A percentile compares a stretch with the other conserved stretches of the same genome.
Evolutionary conservation across 148 eudicot species (phyloP).

Genomic region (Agrostemma githago): DNA sequence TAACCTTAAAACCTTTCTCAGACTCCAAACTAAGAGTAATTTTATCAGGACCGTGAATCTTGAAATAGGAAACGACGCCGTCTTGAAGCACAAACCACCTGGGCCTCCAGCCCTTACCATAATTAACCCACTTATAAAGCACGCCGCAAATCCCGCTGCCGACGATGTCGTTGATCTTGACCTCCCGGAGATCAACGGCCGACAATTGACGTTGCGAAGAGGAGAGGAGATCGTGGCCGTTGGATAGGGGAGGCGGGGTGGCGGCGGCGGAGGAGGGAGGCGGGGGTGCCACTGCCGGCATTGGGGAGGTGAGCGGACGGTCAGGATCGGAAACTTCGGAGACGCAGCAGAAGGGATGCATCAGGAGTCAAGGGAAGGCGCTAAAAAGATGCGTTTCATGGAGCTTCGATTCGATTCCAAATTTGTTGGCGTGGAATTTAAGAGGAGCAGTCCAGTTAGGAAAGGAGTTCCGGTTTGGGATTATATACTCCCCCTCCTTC

Average conservation of each 20-base stretch:
- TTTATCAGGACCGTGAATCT: conserved; percentile 75
- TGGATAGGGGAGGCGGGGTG: conserved; percentile 1
- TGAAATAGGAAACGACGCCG: conserved; percentile 76
- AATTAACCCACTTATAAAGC: conserved; percentile 84
- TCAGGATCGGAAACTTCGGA: conserved; percentile 36
- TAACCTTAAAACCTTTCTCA: conserved; percentile 51
- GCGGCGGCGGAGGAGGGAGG: conserved; percentile 11
- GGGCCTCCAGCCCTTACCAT: conserved; percentile 85
- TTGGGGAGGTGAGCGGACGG: not conserved
- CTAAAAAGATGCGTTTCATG: not conserved
- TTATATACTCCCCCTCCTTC: not conserved
- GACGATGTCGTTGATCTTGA: conserved; percentile 54
- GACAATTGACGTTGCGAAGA: conserved; percentile 14
- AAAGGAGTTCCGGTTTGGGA: not conserved
- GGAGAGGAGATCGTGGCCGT: conserved; percentile 20
- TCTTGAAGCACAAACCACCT: conserved; percentile 87
- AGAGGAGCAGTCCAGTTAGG: not conserved
- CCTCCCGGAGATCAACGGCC: conserved; percentile 33
- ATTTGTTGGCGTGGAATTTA: not conserved
- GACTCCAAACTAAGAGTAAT: conserved; percentile 42
- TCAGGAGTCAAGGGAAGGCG: conserved; percentile 18
- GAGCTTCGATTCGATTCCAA: not conserved
- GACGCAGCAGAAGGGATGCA: conserved; percentile 68
- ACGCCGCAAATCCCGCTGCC: conserved; percentile 72
- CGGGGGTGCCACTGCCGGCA: conserved; percentile 23